Evolutionary conservation across 257 asterid genomes (phyloP).

Genomic region (Haberlea rhodopensis): DNA sequence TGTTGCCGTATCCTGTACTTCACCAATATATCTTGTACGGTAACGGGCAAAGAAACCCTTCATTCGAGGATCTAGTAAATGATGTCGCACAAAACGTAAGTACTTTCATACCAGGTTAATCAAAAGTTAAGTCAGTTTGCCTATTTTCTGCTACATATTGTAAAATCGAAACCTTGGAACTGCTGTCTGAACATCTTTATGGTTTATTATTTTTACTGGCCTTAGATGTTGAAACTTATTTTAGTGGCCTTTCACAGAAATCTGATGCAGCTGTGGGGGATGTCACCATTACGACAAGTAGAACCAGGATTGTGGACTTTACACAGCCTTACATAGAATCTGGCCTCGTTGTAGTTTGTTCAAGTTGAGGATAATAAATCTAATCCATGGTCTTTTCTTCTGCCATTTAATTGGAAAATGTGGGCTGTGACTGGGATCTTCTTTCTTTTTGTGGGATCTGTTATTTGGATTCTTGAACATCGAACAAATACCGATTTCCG

Average conservation of each 20-base stretch:
- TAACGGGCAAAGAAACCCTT: slow-evolving; percentile 67
- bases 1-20: slow-evolving; percentile 69
- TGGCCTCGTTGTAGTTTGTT: slow-evolving; percentile 84
- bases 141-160: background rate
- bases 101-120: slow-evolving; percentile 4
- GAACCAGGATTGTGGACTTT: slow-evolving; percentile 88
- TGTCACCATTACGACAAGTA: slow-evolving; percentile 72
- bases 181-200: background rate
- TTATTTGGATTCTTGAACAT: slow-evolving; percentile 95
- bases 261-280: slow-evolving; percentile 97
- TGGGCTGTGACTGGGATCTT: slow-evolving; percentile 77
- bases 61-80: too few species aligned
- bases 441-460: slow-evolving; percentile 81
- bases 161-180: background rate
- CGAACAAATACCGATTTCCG: slow-evolving; percentile 79
- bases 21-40: slow-evolving; percentile 55
- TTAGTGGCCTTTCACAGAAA: slow-evolving; percentile 40
- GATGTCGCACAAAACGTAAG: slow-evolving; percentile 57
- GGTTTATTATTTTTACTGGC: background rate
- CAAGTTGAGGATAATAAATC: slow-evolving; percentile 58
- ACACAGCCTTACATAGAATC: slow-evolving; percentile 94
- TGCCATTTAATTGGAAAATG: slow-evolving; percentile 93
- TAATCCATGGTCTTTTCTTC: slow-evolving; percentile 87
- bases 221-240: slow-evolving; percentile 6
- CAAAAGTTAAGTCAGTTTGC: background rate